Base-by-base conservation (phyloP, 2,329 filamentous ascomycete genomes). In the Epichloe bromicola region DNA sequence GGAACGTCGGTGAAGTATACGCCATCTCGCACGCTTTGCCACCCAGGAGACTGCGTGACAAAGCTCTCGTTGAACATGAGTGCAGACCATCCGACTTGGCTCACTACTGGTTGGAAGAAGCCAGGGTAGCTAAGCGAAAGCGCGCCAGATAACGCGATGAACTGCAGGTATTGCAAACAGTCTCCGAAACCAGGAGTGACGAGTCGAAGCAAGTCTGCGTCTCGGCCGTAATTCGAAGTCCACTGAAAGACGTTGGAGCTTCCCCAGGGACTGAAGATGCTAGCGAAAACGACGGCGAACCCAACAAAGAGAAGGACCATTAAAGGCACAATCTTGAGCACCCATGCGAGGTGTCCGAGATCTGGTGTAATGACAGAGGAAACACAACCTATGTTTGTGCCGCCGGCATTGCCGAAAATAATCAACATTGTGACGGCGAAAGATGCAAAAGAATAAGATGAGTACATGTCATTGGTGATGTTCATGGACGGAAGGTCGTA, bases 121-220 rank as follows among this genome's bases (percentile, higher is more conserved):
- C 93, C 93, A 0, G 93, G 93, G 61, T 97, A 98, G 58, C 84
- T 82, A 56, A 98, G 73, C 7, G 85, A 88, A 52, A 98, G 73
- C 38, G 85, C 83, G n/a, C 91, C 91, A 0, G 89, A 93, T 53
- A 98, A 71, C 20, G 87, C 83, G 50, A 93, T 76, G 60, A 95
- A 98, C 63, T 98, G 93, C 17, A 98, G 86, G 65, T 98, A 97
- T 67, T 97, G 90, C 51, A 98, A 74, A 62, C 93, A 98, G 64
- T 98, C 93, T 6, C 88, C 89, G 64, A 98, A 97, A 1, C 93
- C 93, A 5, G 93, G 93, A 0, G 93, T 98, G 36, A 98, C 88
- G 46, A 98, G 74, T 51, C 93, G 83, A 50, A 98, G 74, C 57
- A 96, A 73, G 68, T 98, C 93, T 54, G 88, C 86, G 60, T 98